Conservation (phyloP, 495 filamentous ascomycete genomes). For the Talaromyces nanjingensis region DNA sequence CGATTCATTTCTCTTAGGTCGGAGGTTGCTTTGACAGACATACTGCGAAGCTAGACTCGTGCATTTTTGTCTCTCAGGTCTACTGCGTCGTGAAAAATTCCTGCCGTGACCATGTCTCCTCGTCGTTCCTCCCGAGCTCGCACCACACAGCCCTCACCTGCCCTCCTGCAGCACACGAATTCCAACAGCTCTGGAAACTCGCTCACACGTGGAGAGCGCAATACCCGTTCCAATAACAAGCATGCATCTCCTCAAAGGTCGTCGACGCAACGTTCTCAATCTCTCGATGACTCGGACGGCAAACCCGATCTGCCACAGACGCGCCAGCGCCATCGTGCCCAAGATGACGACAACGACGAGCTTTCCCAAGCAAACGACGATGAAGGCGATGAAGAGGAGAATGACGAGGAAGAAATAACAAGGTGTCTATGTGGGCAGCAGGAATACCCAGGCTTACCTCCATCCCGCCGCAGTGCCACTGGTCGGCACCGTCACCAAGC, state of each 20-base stretch:
- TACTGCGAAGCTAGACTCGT: background rate
- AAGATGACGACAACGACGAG: slow-evolving; percentile 54
- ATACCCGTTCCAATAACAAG: slow-evolving; percentile 64
- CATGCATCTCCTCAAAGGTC: slow-evolving; percentile 66
- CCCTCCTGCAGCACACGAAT: slow-evolving; percentile 57
- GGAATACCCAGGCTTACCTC: slow-evolving; percentile 88
- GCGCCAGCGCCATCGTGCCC: slow-evolving; percentile 64
- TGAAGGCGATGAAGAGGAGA: slow-evolving; percentile 56
- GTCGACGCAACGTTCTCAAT: slow-evolving; percentile 69
- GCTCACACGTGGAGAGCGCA: slow-evolving; percentile 59
- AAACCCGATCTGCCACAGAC: slow-evolving; percentile 61
- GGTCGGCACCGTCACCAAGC: slow-evolving; percentile 30
- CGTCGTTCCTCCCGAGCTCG: slow-evolving; percentile 91
- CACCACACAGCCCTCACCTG: slow-evolving; percentile 63
- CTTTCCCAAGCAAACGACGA: slow-evolving; percentile 38
- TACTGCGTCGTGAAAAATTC: background rate
- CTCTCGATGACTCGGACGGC: slow-evolving; percentile 61
- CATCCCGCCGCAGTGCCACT: slow-evolving; percentile 52
- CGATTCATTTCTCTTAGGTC: background rate
- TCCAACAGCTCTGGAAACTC: slow-evolving; percentile 75
- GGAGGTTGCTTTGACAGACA: background rate
- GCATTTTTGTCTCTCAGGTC: background rate
- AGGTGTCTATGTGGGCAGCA: slow-evolving; percentile 90
- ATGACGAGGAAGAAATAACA: slow-evolving; percentile 87
- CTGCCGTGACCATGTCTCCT: slow-evolving; percentile 49